phyloP scores from a whole-genome alignment of 768 basidiomycete genomes.

The Filobasidium wieringae region DNA sequence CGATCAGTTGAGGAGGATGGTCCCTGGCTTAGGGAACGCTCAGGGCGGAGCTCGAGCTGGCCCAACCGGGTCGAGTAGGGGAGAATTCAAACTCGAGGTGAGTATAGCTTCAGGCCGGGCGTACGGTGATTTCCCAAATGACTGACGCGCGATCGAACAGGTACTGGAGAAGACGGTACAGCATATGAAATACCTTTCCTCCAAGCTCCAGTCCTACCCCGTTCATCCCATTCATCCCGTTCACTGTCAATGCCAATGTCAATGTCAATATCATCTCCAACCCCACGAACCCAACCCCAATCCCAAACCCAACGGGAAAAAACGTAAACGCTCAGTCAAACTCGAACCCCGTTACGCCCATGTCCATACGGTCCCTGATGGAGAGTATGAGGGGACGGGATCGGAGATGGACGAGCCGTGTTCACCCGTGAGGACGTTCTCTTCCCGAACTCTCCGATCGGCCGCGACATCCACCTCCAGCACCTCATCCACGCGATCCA shows the following conservation, averaged over 20 bases:
- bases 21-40: conserved; percentile 49
- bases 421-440: no score
- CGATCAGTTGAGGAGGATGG: conserved; percentile 60
- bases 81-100: conserved; percentile 87
- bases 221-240: no score
- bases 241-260: background rate
- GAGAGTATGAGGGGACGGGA: no score
- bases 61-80: no score
- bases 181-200: conserved; percentile 47
- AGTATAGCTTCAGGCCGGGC: conserved; percentile 3
- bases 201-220: no score
- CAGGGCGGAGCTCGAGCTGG: conserved; percentile 49
- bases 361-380: no score
- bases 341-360: background rate
- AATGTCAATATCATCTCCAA: background rate
- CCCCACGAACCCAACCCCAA: background rate
- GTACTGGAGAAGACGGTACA: conserved; percentile 63
- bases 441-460: no score
- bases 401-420: no score
- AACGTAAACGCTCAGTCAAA: background rate
- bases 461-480: no score
- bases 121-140: background rate
- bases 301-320: background rate
- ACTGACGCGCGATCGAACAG: conserved; percentile 5
- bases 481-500: no score